Evolutionary conservation across 2,329 filamentous ascomycete species (phyloP).

Genomic region (Dactylonectria estremocensis): DNA sequence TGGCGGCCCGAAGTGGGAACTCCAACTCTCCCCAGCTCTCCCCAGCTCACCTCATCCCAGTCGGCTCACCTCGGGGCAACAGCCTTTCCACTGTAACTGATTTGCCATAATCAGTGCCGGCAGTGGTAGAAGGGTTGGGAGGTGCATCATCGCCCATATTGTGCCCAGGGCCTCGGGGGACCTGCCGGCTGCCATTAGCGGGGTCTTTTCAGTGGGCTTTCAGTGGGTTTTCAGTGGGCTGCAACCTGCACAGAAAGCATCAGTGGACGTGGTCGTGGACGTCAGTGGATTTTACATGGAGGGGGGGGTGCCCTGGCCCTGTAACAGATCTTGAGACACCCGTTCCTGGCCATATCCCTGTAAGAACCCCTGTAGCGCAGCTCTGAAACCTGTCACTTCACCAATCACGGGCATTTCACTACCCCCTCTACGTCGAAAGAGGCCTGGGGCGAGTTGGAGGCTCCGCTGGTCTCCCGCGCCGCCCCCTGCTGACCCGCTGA

Average conservation of each 20-base stretch:
- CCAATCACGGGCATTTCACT: constrained; percentile 36
- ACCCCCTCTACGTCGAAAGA: constrained; percentile 44
- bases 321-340: constrained; percentile 62
- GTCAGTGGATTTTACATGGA: neutral
- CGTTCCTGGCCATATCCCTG: constrained; percentile 33
- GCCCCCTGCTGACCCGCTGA: constrained; percentile 35
- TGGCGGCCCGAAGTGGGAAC: constrained; percentile 21
- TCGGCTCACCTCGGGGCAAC: constrained; percentile 3
- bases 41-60: constrained; percentile 26
- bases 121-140: constrained; percentile 8
- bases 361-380: constrained; percentile 33
- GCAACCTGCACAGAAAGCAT: constrained; percentile 16
- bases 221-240: constrained; percentile 37
- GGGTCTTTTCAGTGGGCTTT: constrained; percentile 17
- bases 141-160: constrained; percentile 7
- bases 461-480: constrained; percentile 43
- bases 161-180: neutral
- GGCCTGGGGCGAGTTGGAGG: constrained; percentile 37
- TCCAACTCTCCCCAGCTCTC: constrained; percentile 17
- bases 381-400: constrained; percentile 25
- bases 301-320: constrained; percentile 46
- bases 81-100: constrained; percentile 4
- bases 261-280: constrained; percentile 28
- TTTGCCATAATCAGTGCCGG: neutral
- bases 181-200: neutral